A percentile compares a stretch with the other conserved stretches of the same genome.
These are phyloP conservation scores for Phytophthora parvispora DNA, from an alignment of 352 stramenopile genomes.

Conservation along the genomic window DNA sequence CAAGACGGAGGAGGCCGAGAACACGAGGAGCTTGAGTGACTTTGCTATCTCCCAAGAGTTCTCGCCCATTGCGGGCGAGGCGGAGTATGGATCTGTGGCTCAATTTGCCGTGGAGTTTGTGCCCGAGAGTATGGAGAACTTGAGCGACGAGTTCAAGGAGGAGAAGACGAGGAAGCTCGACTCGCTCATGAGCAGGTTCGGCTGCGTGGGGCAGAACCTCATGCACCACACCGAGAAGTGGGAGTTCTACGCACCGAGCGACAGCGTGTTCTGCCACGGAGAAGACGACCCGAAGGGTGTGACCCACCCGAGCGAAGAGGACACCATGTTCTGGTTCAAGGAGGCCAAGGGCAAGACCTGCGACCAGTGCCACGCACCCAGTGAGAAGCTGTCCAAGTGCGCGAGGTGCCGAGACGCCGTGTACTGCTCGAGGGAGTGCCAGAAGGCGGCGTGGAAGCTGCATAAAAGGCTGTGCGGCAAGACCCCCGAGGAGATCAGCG, in stretches of 20 bases:
- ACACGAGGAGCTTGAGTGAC: constrained; percentile 71
- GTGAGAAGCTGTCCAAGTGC: constrained; percentile 70
- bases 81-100: constrained; percentile 58
- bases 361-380: constrained; percentile 65
- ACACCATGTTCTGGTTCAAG: constrained; percentile 76
- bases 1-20: constrained; percentile 59
- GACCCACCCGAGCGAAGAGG: constrained; percentile 60
- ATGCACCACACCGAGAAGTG: constrained; percentile 89
- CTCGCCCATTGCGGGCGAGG: constrained; percentile 50
- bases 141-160: constrained; percentile 40
- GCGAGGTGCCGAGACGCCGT: constrained; percentile 70
- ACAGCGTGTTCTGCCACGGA: constrained; percentile 52
- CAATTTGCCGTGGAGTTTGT: constrained; percentile 87
- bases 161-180: constrained; percentile 52
- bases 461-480: constrained; percentile 84
- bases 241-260: constrained; percentile 69
- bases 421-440: constrained; percentile 89
- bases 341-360: constrained; percentile 70
- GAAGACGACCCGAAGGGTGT: constrained; percentile 50
- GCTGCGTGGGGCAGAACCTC: constrained; percentile 78
- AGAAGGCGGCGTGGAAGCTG: constrained; percentile 81
- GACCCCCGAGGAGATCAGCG: constrained; percentile 56
- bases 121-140: constrained; percentile 26
- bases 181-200: constrained; percentile 78
- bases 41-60: constrained; percentile 87